Conservation (phyloP, 108 stramenopile genomes). For the Hondaea fermentalgiana region DNA sequence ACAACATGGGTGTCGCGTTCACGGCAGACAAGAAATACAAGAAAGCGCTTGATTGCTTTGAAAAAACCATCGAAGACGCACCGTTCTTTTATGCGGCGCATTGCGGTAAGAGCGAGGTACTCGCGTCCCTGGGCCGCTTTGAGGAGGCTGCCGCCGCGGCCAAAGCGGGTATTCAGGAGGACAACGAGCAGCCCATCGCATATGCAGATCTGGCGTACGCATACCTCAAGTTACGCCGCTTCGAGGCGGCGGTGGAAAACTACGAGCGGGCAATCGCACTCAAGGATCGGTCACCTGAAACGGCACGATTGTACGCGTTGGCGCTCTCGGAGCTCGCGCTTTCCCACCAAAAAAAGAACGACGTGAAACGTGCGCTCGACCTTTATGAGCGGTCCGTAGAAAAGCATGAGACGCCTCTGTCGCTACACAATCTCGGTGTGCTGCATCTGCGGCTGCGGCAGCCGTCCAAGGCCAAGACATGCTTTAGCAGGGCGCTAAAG, state of each 20-base stretch:
- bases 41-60: not conserved
- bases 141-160: conserved; percentile 3
- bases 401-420: not conserved
- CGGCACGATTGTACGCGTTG: not conserved
- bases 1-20: conserved; percentile 9
- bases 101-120: not conserved
- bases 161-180: not conserved
- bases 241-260: not conserved
- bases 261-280: not conserved
- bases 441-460: not conserved
- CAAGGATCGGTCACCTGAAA: not conserved
- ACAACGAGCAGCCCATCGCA: not conserved
- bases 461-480: not conserved
- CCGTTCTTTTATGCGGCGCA: not conserved
- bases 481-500: not conserved
- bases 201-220: not conserved
- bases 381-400: not conserved
- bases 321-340: not conserved
- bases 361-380: not conserved
- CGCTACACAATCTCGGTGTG: not conserved
- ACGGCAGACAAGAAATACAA: not conserved
- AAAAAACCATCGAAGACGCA: not conserved
- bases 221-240: not conserved
- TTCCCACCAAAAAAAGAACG: not conserved
- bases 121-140: not conserved